Evolutionary conservation across 2,329 filamentous ascomycete genomes (phyloP), one percentile per base, ranked within the genome.

Genomic region (Penicillium sp.): DNA sequence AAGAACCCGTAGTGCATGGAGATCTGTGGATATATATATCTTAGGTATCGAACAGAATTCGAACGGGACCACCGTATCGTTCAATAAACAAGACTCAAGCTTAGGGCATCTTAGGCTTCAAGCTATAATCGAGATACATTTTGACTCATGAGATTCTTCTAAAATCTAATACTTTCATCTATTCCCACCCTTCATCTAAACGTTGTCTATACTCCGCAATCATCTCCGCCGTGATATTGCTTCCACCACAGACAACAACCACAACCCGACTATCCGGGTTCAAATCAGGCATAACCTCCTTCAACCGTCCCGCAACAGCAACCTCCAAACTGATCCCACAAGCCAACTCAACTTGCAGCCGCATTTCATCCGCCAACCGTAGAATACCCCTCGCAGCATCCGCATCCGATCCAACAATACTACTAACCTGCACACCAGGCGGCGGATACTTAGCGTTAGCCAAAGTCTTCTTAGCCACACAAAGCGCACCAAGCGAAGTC

Each of bases 351-450:
- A 96, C 90, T 60, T 96, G 78, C 60, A 93, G 77, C 33, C 88
- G 79, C 64, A 90, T 87, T 61, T 96, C 90, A 65, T 96, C 89
- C 8, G 90, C 87, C 62, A 96, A 86, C 10, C 84, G 79, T 68
- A 88, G 84, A 54, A 88, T 89, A 5, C 87, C 91, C 75, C 86
- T 83, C 24, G 90, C 90, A 1, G 93, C 91, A 68, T 93, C 89
- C 2, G 85, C 86, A 68, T 95, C 90, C 1, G 80, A 81, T 2
- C 91, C 79, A 0, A 90, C 87, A 11, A 84, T 74, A 62, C 82
- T 86, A 3, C 76, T 76, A 22, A 88, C 82, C 31, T 80, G 76
- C 33, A 74, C 48, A 1, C 71, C 70, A 1, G 60, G 27, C 7
- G 71, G 72, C 16, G 77, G 74, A 43, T 71, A 70, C 49, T 77